Evolutionary conservation across 805 yeast genomes (phyloP), one percentile per base, ranked within the genome.

Genomic region (Lipomyces yamanashiensis): DNA sequence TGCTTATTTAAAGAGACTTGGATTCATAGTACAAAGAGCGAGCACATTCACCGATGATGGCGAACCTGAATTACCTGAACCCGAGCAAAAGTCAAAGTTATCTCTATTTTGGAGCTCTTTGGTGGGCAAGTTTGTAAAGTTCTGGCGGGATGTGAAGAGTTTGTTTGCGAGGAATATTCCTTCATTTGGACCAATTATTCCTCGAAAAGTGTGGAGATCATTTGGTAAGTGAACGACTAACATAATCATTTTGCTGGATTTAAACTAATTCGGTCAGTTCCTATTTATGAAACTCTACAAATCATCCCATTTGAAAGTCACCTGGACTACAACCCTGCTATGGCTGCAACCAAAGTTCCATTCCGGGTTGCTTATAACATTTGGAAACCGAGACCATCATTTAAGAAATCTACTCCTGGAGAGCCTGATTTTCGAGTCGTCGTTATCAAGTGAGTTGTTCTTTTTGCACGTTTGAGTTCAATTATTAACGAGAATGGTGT

Each of bases 381-480:
- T 2, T 92, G 97, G 97, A 91, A 89, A 73, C 98, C 98, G 0
- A 63, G 71, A 4, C 70, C 89, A 0, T 75, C 78, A 2, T 92
- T 89, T 77, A 86, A 86, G 63, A 91, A 91, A 70, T 85, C 84
- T 40, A 70, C 72, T 23, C 96, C 96, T 0, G 74, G 75, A 0
- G 67, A 58, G n/a, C 96, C 97, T 0, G 92, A 92, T 73, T 92
- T 84, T 73, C 90, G 87, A 69, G 75, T 93, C 0, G 80, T 84
- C 1, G 84, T 90, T 0, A 80, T 85, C 15, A 82, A 85, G 69
- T 66, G 59, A 23, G 69, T 8, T n/a, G 15, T 17, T 21, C 41
- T 39, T 13, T 23, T 34, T 7, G 8, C 12, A 28, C n/a, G 8
- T 19, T 19, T 19, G 28, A 10, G 49, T 17, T 21, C 6, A 4